phyloP scores from a whole-genome alignment of 2,329 filamentous ascomycete species.

The Clonostachys rosea region DNA sequence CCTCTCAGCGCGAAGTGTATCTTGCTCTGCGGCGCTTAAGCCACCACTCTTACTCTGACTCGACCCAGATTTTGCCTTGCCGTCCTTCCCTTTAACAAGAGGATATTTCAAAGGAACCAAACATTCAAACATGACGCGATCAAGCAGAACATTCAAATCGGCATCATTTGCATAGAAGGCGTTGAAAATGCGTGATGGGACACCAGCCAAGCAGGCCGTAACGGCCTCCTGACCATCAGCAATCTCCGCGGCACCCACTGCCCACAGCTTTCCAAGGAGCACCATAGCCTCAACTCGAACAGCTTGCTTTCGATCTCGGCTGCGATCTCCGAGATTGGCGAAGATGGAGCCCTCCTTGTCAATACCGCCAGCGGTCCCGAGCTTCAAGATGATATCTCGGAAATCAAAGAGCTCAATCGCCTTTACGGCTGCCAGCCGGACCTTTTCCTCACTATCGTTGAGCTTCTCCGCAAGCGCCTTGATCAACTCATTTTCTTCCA shows the following conservation, averaged over 20 bases:
- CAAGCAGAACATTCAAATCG: slow-evolving; percentile 80
- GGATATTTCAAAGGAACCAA: slow-evolving; percentile 89
- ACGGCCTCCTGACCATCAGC: slow-evolving; percentile 76
- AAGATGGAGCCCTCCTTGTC: slow-evolving; percentile 74
- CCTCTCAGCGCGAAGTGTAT: slow-evolving; percentile 77
- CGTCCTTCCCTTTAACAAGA: slow-evolving; percentile 51
- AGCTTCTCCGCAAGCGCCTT: slow-evolving; percentile 74
- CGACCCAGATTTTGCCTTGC: slow-evolving; percentile 57
- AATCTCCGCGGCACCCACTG: slow-evolving; percentile 85
- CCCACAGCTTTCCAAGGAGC: slow-evolving; percentile 83
- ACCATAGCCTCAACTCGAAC: slow-evolving; percentile 87
- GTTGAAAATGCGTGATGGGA: slow-evolving; percentile 81
- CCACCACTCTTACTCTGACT: slow-evolving; percentile 31
- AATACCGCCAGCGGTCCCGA: slow-evolving; percentile 72
- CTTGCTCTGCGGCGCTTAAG: slow-evolving; percentile 55
- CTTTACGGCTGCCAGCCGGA: slow-evolving; percentile 83
- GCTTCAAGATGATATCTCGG: slow-evolving; percentile 73
- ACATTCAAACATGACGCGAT: slow-evolving; percentile 80
- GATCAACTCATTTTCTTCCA: slow-evolving; percentile 75
- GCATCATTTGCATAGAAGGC: slow-evolving; percentile 85
- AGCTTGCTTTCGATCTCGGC: slow-evolving; percentile 76
- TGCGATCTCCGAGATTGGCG: slow-evolving; percentile 77
- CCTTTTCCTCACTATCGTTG: slow-evolving; percentile 84
- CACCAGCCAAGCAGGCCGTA: slow-evolving; percentile 68
- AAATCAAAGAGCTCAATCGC: slow-evolving; percentile 79